Percentiles rank a stretch among this genome's conserved stretches.
These are phyloP conservation scores for Alternaria arborescens DNA, from an alignment of 2,329 filamentous ascomycete species.

Conservation along the genomic window DNA sequence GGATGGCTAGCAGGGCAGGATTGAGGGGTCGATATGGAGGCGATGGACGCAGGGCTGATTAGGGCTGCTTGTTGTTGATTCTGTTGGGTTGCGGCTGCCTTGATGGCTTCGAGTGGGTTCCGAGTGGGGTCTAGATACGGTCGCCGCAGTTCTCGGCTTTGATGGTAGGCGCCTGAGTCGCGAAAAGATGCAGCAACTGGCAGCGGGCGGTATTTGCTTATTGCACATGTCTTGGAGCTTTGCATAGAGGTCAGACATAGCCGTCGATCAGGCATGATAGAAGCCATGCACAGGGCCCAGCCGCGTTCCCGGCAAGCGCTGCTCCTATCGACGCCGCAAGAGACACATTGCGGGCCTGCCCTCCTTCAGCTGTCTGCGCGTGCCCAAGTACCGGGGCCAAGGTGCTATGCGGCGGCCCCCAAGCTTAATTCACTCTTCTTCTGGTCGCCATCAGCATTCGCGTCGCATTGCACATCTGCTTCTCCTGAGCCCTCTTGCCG, in stretches of 20 bases:
- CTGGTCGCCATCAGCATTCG: not conserved
- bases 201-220: conserved; percentile 8
- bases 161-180: conserved; percentile 4
- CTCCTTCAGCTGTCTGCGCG: conserved; percentile 24
- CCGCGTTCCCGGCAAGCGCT: conserved; percentile 23
- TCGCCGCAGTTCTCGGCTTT: not conserved
- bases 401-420: conserved; percentile 27
- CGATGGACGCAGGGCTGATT: not conserved
- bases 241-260: conserved; percentile 5
- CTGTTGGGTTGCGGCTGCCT: conserved; percentile 1
- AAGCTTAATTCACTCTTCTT: conserved; percentile 14
- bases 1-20: not conserved
- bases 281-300: conserved; percentile 11
- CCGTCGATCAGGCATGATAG: conserved; percentile 5
- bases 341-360: conserved; percentile 27
- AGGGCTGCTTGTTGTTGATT: not conserved
- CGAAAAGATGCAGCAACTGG: conserved; percentile 3
- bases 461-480: not conserved
- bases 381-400: conserved; percentile 28
- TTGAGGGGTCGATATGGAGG: not conserved
- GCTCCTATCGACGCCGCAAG: conserved; percentile 13
- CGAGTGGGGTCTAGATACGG: not conserved
- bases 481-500: not conserved
- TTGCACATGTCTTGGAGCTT: not conserved
- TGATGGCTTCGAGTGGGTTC: conserved; percentile 3